These are phyloP conservation scores for Monosporascus sp. DNA, from an alignment of 2,329 filamentous ascomycete genomes.

Conservation along the genomic window DNA sequence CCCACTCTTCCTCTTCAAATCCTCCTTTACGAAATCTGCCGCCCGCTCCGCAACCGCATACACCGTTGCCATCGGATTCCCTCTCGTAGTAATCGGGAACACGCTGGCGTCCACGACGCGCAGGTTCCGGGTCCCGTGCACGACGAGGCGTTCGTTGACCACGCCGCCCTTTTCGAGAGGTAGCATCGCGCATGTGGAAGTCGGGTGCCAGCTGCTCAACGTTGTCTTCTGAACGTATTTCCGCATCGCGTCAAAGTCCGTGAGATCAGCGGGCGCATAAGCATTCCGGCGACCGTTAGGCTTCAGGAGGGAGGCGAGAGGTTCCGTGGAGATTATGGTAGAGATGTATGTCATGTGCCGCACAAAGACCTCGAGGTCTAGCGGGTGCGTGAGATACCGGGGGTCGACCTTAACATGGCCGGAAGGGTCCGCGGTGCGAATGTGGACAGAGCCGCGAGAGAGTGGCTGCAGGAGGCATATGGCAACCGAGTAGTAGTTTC, in stretches of 20 bases:
- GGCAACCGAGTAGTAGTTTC: slow-evolving; percentile 1
- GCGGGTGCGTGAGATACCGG: slow-evolving; percentile 6
- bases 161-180: background rate
- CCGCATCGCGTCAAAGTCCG: background rate
- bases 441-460: slow-evolving; percentile 12
- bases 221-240: background rate
- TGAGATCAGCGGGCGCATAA: background rate
- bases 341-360: background rate
- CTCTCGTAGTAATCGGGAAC: background rate
- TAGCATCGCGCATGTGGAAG: background rate
- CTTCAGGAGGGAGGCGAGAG: background rate
- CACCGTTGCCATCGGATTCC: background rate
- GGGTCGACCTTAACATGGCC: slow-evolving; percentile 6
- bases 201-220: background rate
- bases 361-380: slow-evolving; percentile 10
- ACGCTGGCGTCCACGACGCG: background rate
- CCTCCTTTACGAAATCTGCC: background rate
- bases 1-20: background rate
- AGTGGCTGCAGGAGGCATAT: slow-evolving; percentile 6
- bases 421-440: background rate
- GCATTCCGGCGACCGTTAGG: background rate
- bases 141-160: background rate
- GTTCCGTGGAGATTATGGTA: background rate
- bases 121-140: background rate
- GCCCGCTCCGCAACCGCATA: background rate